phyloP scores from a whole-genome alignment of 768 basidiomycete species.

The Boletus pseudo-olivaceus region DNA sequence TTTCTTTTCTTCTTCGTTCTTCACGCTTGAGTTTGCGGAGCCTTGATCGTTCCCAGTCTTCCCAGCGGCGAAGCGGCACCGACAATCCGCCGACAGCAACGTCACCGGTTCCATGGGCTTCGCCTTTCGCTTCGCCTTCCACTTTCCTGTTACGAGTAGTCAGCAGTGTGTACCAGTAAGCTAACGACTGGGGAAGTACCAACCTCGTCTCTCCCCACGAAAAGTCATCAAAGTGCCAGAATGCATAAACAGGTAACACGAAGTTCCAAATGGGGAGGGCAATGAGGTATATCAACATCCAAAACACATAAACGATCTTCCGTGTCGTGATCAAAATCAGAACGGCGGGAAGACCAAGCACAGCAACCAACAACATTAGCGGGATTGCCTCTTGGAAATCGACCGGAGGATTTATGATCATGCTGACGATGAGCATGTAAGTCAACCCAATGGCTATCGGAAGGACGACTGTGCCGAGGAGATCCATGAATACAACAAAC shows the following conservation, averaged over 20 bases:
- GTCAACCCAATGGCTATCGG: slow-evolving; percentile 93
- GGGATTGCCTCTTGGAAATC: slow-evolving; percentile 93
- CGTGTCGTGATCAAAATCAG: slow-evolving; percentile 92
- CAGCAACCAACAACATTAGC: slow-evolving; percentile 80
- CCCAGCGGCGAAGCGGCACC: slow-evolving; percentile 96
- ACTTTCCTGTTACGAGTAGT: slow-evolving; percentile 66
- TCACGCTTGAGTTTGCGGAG: slow-evolving; percentile 88
- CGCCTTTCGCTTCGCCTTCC: slow-evolving; percentile 80
- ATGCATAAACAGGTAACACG: slow-evolving; percentile 89
- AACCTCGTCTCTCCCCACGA: slow-evolving; percentile 99
- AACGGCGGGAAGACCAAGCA: slow-evolving; percentile 89
- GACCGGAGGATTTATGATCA: slow-evolving; percentile 76
- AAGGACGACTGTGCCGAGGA: slow-evolving; percentile 85
- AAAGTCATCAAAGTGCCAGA: slow-evolving; percentile 99
- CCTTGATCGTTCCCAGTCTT: slow-evolving; percentile 97
- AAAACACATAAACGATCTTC: slow-evolving; percentile 93
- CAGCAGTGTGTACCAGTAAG: slow-evolving; percentile 2
- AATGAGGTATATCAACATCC: slow-evolving; percentile 94
- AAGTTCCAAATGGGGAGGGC: slow-evolving; percentile 98
- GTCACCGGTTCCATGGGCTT: slow-evolving; percentile 71
- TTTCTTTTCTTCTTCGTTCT: slow-evolving; percentile 73
- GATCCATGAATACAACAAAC: slow-evolving; percentile 97
- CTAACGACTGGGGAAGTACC: slow-evolving; percentile 20
- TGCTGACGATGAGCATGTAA: slow-evolving; percentile 79
- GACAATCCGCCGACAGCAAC: slow-evolving; percentile 49